Evolutionary conservation across 192 early-diverging fungal genomes (phyloP).

Genomic region (Coemansia sp.): DNA sequence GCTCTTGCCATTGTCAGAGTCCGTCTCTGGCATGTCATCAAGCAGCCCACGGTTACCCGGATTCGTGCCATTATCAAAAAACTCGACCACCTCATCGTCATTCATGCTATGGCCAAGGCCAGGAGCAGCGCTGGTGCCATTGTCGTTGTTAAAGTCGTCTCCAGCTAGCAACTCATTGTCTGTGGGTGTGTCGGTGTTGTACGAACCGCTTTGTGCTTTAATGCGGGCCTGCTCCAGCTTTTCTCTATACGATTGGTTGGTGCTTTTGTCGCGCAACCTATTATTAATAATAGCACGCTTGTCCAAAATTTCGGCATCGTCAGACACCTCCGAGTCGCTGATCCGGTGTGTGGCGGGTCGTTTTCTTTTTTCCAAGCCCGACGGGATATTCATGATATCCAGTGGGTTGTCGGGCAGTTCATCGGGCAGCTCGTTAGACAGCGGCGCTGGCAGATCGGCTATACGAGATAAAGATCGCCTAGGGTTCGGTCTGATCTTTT

Average conservation of each 20-base stretch:
- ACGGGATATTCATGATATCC: background rate
- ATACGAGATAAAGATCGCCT: background rate
- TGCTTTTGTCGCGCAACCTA: constrained; percentile 28
- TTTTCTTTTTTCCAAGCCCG: constrained; percentile 2
- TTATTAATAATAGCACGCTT: constrained; percentile 16
- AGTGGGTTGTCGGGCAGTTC: constrained; percentile 35
- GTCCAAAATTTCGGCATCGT: constrained; percentile 27
- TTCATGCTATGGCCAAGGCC: background rate
- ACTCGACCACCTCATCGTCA: background rate
- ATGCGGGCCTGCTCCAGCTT: constrained; percentile 37
- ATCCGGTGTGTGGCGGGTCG: constrained; percentile 2
- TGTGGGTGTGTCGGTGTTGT: constrained; percentile 24
- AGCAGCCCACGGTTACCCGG: background rate
- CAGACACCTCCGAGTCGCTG: constrained; percentile 34
- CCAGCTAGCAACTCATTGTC: constrained; percentile 17
- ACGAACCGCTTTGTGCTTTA: constrained; percentile 7
- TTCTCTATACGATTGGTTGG: background rate
- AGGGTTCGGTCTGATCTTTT: background rate
- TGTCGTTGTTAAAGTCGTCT: background rate
- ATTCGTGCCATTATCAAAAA: background rate
- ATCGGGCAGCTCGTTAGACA: constrained; percentile 1
- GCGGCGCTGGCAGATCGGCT: background rate
- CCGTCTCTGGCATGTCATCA: constrained; percentile 32
- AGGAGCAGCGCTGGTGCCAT: background rate
- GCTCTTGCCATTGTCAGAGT: constrained; percentile 24